These are phyloP conservation scores for Hymenoscyphus occultus DNA, from an alignment of 2,329 filamentous ascomycete species.

Conservation along the genomic window DNA sequence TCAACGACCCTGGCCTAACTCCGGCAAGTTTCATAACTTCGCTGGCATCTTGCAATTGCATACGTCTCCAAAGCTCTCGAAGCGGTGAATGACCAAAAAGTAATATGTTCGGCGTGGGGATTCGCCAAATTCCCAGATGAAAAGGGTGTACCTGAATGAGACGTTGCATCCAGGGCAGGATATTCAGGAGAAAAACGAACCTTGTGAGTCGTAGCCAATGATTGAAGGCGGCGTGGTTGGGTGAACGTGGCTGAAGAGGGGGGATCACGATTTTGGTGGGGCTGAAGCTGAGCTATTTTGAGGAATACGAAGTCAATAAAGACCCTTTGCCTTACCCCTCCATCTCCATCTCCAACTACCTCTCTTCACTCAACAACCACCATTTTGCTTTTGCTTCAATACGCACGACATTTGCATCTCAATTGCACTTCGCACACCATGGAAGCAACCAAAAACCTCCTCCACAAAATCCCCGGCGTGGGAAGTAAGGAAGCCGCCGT, in stretches of 20 bases:
- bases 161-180: background rate
- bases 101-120: background rate
- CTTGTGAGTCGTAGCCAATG: background rate
- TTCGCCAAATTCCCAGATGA: background rate
- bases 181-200: background rate
- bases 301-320: background rate
- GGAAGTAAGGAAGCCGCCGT: constrained; percentile 25
- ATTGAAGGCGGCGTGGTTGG: background rate
- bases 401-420: background rate
- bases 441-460: constrained; percentile 44
- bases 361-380: background rate
- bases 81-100: constrained; percentile 2
- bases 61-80: background rate
- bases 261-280: background rate
- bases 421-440: constrained; percentile 22
- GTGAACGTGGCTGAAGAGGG: background rate
- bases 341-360: background rate
- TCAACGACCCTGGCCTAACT: too few relatives aligned
- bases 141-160: background rate
- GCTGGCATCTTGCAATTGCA: too few relatives aligned
- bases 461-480: constrained; percentile 45
- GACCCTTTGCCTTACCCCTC: background rate
- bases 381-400: background rate
- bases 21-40: too few relatives aligned
- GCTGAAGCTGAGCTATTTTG: background rate